Evolutionary conservation across 768 basidiomycete species (phyloP).

Genomic region (Collybia sordida): DNA sequence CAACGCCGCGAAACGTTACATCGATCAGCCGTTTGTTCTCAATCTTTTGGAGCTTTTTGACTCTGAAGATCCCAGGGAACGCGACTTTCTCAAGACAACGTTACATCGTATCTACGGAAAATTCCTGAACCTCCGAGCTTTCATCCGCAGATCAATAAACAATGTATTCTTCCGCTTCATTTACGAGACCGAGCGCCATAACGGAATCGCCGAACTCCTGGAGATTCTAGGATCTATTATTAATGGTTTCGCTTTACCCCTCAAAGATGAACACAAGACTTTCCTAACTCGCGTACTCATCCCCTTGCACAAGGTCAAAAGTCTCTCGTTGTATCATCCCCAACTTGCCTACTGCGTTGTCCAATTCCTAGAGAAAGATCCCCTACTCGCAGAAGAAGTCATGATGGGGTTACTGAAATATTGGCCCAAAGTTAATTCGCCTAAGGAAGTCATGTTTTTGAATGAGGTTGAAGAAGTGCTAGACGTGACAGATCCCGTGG

Average conservation of each 20-base stretch:
- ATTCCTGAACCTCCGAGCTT: slow-evolving; percentile 97
- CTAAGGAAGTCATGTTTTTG: slow-evolving; percentile 99
- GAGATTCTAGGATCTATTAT: slow-evolving; percentile 99
- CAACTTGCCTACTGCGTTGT: slow-evolving; percentile 99
- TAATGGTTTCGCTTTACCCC: slow-evolving; percentile 96
- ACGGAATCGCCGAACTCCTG: slow-evolving; percentile 96
- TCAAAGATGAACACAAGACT: slow-evolving; percentile 99
- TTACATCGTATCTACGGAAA: slow-evolving; percentile 99
- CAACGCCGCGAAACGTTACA: slow-evolving; percentile 94
- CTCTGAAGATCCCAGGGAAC: slow-evolving; percentile 97
- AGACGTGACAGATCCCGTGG: slow-evolving; percentile 94
- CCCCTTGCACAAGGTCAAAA: slow-evolving; percentile 97
- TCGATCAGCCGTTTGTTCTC: slow-evolving; percentile 94
- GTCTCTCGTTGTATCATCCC: slow-evolving; percentile 97
- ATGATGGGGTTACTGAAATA: slow-evolving; percentile 94
- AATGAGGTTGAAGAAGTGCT: slow-evolving; percentile 99
- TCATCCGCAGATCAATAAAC: slow-evolving; percentile 98
- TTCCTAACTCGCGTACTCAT: slow-evolving; percentile 94
- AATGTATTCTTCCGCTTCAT: slow-evolving; percentile 99
- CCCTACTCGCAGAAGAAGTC: slow-evolving; percentile 89
- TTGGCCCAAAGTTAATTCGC: slow-evolving; percentile 99
- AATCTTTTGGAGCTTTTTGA: slow-evolving; percentile 98
- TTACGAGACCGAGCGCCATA: slow-evolving; percentile 98
- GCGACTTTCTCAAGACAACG: slow-evolving; percentile 99
- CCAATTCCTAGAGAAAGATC: slow-evolving; percentile 97